Evolutionary conservation across 2,329 filamentous ascomycete genomes (phyloP), one percentile per base, ranked within the genome.

Genomic region (Cladorrhinum sp.): DNA sequence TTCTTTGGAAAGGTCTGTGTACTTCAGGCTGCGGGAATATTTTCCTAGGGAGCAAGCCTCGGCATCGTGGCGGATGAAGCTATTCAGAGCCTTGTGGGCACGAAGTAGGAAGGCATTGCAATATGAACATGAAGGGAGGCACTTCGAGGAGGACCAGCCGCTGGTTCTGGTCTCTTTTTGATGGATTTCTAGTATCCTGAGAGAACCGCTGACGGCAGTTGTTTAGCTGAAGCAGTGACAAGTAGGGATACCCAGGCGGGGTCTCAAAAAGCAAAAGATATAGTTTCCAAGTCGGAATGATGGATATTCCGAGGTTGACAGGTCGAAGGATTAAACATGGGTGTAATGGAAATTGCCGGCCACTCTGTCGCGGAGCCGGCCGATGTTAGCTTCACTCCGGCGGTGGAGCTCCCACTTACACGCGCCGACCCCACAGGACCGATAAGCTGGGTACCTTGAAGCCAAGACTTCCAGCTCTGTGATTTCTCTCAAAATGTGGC

Each of bases 331-430:
- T n/a, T n/a, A n/a, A n/a, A 87, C n/a, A n/a, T n/a, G n/a, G n/a
- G n/a, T n/a, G 88, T 70, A 36, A 36, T 36, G 41, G 41, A 45
- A 45, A 45, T 45, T n/a, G n/a, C 50, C 50, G n/a, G 18, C 7
- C 25, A 23, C 29, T 20, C 29, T 29, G 45, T 58, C 27, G 18
- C 56, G 56, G 56, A 58, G 36, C 49, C 56, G 56, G 56, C 56
- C 56, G 56, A 50, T n/a, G 49, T n/a, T 10, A 53, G 25, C 23
- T 32, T 12, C 13, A n/a, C 16, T 45, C 16, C 41, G 41, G 41
- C 18, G 50, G 50, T 32, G 50, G 50, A 24, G 24, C 50, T 27
- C 9, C 13, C 29, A 27, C 25, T 53, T 27, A 53, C 29, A 53
- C 13, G 41, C 41, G n/a, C 41, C 41, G 18, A 45, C 41, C 41